Base-by-base conservation (phyloP, 352 stramenopile genomes). In the Globisporangium paroecandrum region DNA sequence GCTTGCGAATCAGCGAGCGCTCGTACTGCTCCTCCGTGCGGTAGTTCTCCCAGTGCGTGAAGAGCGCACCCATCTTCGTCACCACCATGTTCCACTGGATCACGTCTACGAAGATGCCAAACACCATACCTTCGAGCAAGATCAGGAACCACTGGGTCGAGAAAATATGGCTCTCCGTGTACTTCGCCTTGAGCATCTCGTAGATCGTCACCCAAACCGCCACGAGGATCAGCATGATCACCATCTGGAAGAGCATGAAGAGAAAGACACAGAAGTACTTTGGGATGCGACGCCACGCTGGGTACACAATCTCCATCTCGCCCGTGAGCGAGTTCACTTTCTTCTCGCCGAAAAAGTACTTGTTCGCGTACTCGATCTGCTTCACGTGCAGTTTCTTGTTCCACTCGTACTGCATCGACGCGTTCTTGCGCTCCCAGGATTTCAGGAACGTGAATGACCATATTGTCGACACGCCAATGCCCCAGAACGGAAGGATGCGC, bases 31-130 rank as follows among this genome's bases (percentile, higher is more conserved):
- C 89, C 57, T 93, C 84, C 0, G 89, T 96, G 20, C 77, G 77
- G 68, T 92, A 95, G 68, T 96, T 96, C 68, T 96, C 89, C 89
- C 89, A 96, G 65, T 91, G 81, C 3, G 89, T 96, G 56, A 96
- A 93, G 4, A 96, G 70, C 6, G 76, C 74, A 2, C 78, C 87
- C 80, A 93, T 91, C 64, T 91, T 93, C n/a, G 87, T 96, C 12
- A 96, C 87, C 24, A 96, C 81, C 61, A 96, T 88, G 68, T 94
- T 94, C 89, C 89, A 96, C 68, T 96, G 89, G 22, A 96, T 84
- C 20, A 96, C 82, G 54, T 96, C 89, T 29, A 96, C 87, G 62
- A 96, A 96, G 3, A 96, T 78, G 0, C 89, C 89, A 54, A 94
- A 95, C 20, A 96, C 73, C 47, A 89, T 89, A 24, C 89, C 89